Evolutionary conservation across 148 eudicot species (phyloP), one percentile per base, ranked within the genome.

Genomic region (Camellia sinensis): DNA sequence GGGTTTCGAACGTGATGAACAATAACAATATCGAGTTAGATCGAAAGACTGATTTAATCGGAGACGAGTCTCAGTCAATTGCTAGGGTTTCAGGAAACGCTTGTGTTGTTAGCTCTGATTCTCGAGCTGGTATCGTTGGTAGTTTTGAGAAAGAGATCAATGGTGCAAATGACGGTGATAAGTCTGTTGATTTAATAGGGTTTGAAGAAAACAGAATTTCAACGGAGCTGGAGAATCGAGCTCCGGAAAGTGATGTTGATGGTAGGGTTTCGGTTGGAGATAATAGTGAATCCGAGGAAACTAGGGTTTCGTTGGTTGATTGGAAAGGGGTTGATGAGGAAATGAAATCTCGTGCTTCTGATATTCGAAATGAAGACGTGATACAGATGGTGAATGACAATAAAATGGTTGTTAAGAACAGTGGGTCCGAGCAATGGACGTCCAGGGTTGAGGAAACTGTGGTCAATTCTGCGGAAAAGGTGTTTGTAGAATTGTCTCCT

Each of bases 1-100:
- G 79, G 74, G 60, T 67, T 67, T 54, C 54, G 64, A 56, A 78
- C 61, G 80, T 79, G 46, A 78, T 78, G 77, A 78, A 54, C 68
- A 77, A 54, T 62, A 78, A 81, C 54, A 86, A 77, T 69, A 76
- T 83, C 9, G 85, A 83, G 75, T 76, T 83, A 57, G 85, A 83
- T 15, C 50, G 76, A 71, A 79, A 74, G 3, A 11, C 22, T 48
- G 52, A 62, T 17, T 40, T 37, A 22, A 41, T 78, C 53, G 76
- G 61, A 29, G 60, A 48, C 45, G 84, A 65, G 6, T 43, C 76
- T 22, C 59, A 60, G 8, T 41, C 11, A 3, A 56, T 54, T 60
- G 52, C 56, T 85, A 85, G 83, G 85, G 80, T 76, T 87, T 79
- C 80, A 3, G 74, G 50, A 62, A 82, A 79, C 68, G 7, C 64